Conservation (phyloP, 371 early-diverging fungal species). For the Racocetra persica region DNA sequence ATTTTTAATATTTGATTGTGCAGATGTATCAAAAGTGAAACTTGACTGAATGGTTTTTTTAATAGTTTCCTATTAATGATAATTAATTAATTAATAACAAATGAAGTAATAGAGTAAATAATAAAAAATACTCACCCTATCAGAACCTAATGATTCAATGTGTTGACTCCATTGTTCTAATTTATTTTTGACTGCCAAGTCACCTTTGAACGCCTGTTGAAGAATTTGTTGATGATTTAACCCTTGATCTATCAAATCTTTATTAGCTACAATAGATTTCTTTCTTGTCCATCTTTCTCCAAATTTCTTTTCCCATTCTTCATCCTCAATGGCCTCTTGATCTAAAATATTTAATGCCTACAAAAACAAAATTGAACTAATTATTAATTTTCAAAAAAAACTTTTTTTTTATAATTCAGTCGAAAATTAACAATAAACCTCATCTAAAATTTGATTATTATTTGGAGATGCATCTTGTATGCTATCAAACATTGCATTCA, state of each 20-base stretch:
- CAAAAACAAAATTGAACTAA: background rate
- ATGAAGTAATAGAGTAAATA: background rate
- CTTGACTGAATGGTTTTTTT: slow-evolving; percentile 60
- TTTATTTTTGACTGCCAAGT: slow-evolving; percentile 69
- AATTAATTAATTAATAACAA: background rate
- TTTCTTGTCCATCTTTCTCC: slow-evolving; percentile 67
- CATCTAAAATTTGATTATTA: slow-evolving; percentile 63
- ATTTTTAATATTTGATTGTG: slow-evolving; percentile 41
- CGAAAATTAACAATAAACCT: slow-evolving; percentile 45
- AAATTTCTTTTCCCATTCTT: slow-evolving; percentile 63
- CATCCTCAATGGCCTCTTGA: slow-evolving; percentile 77
- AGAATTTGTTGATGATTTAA: slow-evolving; percentile 67
- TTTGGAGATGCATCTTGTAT: slow-evolving; percentile 64
- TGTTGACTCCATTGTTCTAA: slow-evolving; percentile 68
- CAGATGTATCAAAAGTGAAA: slow-evolving; percentile 49
- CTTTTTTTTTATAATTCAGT: background rate
- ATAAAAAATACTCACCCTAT: slow-evolving; percentile 45
- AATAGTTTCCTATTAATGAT: slow-evolving; percentile 43
- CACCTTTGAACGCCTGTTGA: slow-evolving; percentile 72
- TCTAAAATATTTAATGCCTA: slow-evolving; percentile 66
- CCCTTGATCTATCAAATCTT: slow-evolving; percentile 65
- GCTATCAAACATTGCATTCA: slow-evolving; percentile 69
- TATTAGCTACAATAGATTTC: slow-evolving; percentile 66
- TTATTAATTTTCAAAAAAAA: background rate
- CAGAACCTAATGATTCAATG: slow-evolving; percentile 63